Conservation (phyloP, 2,329 filamentous ascomycete species). For the Pseudocercospora vitis region DNA sequence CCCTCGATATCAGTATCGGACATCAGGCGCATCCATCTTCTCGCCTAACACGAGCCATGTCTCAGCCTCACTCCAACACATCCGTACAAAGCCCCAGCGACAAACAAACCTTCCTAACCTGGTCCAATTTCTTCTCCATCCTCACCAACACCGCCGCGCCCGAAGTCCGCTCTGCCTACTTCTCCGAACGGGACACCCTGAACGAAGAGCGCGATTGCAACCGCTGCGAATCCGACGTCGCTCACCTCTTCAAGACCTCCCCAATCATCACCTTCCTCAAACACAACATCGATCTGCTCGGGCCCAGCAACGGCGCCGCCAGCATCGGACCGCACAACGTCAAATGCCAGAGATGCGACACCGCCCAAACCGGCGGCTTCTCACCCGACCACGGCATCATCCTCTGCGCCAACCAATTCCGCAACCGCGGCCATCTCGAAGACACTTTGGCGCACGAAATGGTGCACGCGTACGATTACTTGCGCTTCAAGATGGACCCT, state of each 20-base stretch:
- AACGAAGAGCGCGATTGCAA: conserved; percentile 77
- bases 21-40: no score
- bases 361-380: conserved; percentile 77
- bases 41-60: no score
- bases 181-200: conserved; percentile 69
- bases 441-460: conserved; percentile 96
- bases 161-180: conserved; percentile 72
- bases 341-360: conserved; percentile 75
- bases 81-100: conserved; percentile 14
- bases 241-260: conserved; percentile 81
- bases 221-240: conserved; percentile 76
- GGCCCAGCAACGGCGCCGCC: conserved; percentile 52
- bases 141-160: conserved; percentile 70
- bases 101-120: conserved; percentile 53
- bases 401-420: conserved; percentile 88
- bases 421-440: conserved; percentile 77
- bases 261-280: conserved; percentile 85
- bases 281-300: conserved; percentile 75
- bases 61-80: no score
- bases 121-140: conserved; percentile 84
- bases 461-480: conserved; percentile 93
- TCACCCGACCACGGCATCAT: conserved; percentile 82
- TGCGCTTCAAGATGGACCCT: conserved; percentile 88
- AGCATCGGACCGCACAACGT: conserved; percentile 73
- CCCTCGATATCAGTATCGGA: neutral